Base-by-base conservation (phyloP, 2,329 filamentous ascomycete genomes). In the Alternaria brassicicola region DNA sequence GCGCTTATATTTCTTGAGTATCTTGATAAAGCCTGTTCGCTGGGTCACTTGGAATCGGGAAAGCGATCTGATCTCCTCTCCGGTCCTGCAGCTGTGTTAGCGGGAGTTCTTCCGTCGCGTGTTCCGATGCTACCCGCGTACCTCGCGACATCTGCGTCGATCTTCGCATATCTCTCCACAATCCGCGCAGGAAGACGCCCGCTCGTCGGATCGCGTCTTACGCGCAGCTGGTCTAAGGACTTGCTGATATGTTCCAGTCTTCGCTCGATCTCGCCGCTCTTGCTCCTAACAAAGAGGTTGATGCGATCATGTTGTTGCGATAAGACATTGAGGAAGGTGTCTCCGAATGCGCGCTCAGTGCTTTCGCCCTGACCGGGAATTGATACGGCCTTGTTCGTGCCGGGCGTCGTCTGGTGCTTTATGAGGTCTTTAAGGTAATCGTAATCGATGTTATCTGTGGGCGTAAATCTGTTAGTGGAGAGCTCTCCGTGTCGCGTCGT, bases 1-100 rank as follows among this genome's bases (percentile, higher is more conserved):
- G 84, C 93, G 93, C 84, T 89, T 81, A 78, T 95, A 94, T 74
- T 96, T 96, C 75, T 94, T 95, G 31, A 93, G 80, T 35, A 96
- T 88, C 78, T 96, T 96, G 54, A 86, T 85, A 68, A 96, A 93
- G 4, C 89, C 92, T 4, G 89, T 85, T 9, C 88, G 83, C 72
- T 96, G 92, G 2, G 89, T 89, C 58, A 85, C 83, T 62, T 89
- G 85, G 68, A 94, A 96, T 39, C 91, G 86, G 33, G 86, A 84
- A 6, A 95, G 81, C 4, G 86, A 85, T 52, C 86, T 84, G 52
- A 92, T 87, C 63, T 95, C 91, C 64, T 91, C 86, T 43, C 88
- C 88, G 63, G 89, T 90, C 64, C 81, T 84, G 66, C 30, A 30
- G 12, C 15, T 31, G 21, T 39, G 55, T 70, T 36, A 73, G 69